Base-by-base conservation (phyloP, 108 stramenopile genomes). In the Pseudonitzschia pungens region DNA sequence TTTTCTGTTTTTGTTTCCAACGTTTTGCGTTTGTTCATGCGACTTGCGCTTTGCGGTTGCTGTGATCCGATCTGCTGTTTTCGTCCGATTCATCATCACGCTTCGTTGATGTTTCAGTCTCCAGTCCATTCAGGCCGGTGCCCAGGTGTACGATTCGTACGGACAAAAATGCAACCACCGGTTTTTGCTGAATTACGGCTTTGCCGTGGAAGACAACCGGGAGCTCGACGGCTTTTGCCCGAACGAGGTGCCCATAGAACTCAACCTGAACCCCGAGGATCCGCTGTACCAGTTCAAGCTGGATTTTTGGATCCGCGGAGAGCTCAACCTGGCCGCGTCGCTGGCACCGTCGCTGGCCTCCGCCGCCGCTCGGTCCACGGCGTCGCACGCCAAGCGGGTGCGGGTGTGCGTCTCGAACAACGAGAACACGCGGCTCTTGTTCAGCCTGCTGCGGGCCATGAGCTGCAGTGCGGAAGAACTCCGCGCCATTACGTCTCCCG, bases 101-200 rank as follows among this genome's bases (percentile, higher is more conserved):
- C 16, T 70, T 24, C 55, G 21, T 55, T 1, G 54, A 26, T 10
- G 54, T 26, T 51, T n/a, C 54, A 84, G 83, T 26, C 74, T 95
- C 44, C 91, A 90, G 75, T 55, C 70, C 22, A 96, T 96, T 58
- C 76, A 69, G 12, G 81, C 75, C 21, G 96, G 96, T 40, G 81
- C 81, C 27, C 97, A 99, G 81, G 96, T 99, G 15, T 99, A 98
- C 75, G 99, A 99, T 72, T 91, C 89, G 45, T 99, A 99, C 74
- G 99, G 99, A 20, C 98, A 98, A 81, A 99, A 99, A 82, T 99
- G 99, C 90, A 99, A 99, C 76, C 97, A 98, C 80, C 88, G 98
- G 0, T 99, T 99, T 75, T 85, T 99, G 31, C 81, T 99, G 28
- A 99, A 99, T 85, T 99, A 99, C 81, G 99, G 99, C 29, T 99